Percentiles rank a stretch among this genome's conserved stretches.
These are phyloP conservation scores for Debaryomyces maramus DNA, from an alignment of 805 yeast species.

Conservation along the genomic window DNA sequence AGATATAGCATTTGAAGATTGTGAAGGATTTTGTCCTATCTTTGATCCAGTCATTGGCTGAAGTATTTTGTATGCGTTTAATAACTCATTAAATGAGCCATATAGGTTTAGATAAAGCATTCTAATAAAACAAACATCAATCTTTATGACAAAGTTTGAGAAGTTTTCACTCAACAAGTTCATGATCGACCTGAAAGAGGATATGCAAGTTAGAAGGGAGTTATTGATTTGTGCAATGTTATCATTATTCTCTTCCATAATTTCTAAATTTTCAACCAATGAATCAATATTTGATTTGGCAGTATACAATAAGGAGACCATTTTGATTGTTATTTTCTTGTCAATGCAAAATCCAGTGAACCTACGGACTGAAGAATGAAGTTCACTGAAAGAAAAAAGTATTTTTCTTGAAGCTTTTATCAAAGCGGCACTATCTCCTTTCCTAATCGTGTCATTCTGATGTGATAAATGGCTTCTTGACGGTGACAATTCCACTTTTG, in stretches of 20 bases:
- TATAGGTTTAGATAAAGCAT: slow-evolving; percentile 59
- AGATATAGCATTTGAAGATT: not conserved
- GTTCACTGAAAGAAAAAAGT: slow-evolving; percentile 61
- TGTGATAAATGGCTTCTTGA: not conserved
- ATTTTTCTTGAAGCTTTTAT: slow-evolving; percentile 59
- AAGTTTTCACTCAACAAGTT: slow-evolving; percentile 49
- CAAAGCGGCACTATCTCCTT: slow-evolving; percentile 17
- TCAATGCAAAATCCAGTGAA: slow-evolving; percentile 60
- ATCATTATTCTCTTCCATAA: slow-evolving; percentile 42
- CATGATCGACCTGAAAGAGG: slow-evolving; percentile 54
- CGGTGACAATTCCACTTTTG: slow-evolving; percentile 10
- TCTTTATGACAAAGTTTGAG: slow-evolving; percentile 48
- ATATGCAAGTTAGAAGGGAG: slow-evolving; percentile 34
- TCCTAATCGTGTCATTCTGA: slow-evolving; percentile 6
- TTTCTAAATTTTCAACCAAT: slow-evolving; percentile 56
- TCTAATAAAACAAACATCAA: slow-evolving; percentile 65
- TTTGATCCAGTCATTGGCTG: not conserved
- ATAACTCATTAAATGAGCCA: slow-evolving; percentile 65
- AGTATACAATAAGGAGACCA: slow-evolving; percentile 50
- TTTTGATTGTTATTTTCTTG: slow-evolving; percentile 52
- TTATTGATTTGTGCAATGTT: slow-evolving; percentile 30
- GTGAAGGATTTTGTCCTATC: slow-evolving; percentile 17
- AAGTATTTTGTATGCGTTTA: slow-evolving; percentile 59
- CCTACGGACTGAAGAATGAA: slow-evolving; percentile 58
- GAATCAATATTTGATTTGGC: slow-evolving; percentile 57